Evolutionary conservation across 2,329 filamentous ascomycete species (phyloP).

Genomic region (Colletotrichum endophyticum): DNA sequence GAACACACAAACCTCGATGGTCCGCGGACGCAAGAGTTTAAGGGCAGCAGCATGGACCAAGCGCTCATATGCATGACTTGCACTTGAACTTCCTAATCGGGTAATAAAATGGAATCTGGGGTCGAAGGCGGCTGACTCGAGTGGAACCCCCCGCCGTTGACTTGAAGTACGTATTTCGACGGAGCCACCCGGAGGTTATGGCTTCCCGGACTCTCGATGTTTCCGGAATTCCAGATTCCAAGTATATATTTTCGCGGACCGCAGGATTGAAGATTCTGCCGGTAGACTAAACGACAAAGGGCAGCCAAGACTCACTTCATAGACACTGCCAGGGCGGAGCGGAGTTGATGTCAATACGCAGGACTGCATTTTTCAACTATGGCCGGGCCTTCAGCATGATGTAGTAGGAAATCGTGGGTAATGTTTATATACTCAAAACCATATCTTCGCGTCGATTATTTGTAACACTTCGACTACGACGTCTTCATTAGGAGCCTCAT

Average conservation of each 20-base stretch:
- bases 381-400: neutral
- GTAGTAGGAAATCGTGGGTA: neutral
- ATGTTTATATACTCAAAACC: neutral
- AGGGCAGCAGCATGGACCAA: neutral
- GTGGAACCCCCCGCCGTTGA: neutral
- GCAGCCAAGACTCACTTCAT: neutral
- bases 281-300: neutral
- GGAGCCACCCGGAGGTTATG: neutral
- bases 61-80: neutral
- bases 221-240: neutral
- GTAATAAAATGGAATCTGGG: neutral
- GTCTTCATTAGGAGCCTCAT: slow-evolving; percentile 17
- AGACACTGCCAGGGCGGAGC: neutral
- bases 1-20: neutral
- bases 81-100: neutral
- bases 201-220: neutral
- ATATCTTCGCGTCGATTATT: neutral
- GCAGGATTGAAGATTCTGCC: neutral
- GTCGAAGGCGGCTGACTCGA: neutral
- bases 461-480: neutral
- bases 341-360: neutral
- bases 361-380: neutral
- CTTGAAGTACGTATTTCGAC: neutral
- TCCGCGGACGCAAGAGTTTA: neutral
- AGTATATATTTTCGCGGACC: neutral